Conservation (phyloP, 129 eudicot species). For the Tagetes erecta region DNA sequence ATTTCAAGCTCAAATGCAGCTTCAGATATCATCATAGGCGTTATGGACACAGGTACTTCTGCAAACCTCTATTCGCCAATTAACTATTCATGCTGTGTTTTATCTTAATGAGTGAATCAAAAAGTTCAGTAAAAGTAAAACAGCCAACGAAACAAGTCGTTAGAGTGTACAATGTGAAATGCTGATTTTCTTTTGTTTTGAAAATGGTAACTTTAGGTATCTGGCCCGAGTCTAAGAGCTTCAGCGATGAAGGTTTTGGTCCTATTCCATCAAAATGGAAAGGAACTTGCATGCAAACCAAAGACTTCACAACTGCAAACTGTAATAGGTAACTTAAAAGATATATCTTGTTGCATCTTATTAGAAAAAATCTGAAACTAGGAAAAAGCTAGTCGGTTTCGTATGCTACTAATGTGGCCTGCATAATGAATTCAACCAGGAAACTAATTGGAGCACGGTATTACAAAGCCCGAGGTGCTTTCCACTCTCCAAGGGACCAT, state of each 20-base stretch:
- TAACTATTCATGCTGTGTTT: background rate
- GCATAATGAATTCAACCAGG: constrained; percentile 27
- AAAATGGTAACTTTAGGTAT: constrained; percentile 45
- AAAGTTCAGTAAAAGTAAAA: background rate
- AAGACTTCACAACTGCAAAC: constrained; percentile 43
- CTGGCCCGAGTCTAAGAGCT: constrained; percentile 82
- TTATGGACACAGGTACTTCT: constrained; percentile 68
- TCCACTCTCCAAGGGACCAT: constrained; percentile 54
- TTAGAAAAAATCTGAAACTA: background rate
- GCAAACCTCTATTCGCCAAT: background rate
- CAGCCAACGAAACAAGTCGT: background rate
- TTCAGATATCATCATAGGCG: constrained; percentile 65
- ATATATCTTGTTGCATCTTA: background rate
- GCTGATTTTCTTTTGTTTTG: background rate
- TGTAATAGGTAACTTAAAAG: constrained; percentile 61
- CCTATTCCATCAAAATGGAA: constrained; percentile 75
- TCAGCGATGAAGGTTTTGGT: constrained; percentile 56
- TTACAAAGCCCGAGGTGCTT: constrained; percentile 35
- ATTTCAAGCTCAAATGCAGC: constrained; percentile 28
- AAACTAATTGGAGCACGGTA: constrained; percentile 81
- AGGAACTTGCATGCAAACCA: constrained; percentile 69
- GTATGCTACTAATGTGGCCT: background rate
- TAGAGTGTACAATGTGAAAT: background rate
- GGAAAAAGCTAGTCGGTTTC: background rate
- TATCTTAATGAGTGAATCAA: background rate